Base-by-base conservation (phyloP, 306 rosid species). In the Corylus avellana region DNA sequence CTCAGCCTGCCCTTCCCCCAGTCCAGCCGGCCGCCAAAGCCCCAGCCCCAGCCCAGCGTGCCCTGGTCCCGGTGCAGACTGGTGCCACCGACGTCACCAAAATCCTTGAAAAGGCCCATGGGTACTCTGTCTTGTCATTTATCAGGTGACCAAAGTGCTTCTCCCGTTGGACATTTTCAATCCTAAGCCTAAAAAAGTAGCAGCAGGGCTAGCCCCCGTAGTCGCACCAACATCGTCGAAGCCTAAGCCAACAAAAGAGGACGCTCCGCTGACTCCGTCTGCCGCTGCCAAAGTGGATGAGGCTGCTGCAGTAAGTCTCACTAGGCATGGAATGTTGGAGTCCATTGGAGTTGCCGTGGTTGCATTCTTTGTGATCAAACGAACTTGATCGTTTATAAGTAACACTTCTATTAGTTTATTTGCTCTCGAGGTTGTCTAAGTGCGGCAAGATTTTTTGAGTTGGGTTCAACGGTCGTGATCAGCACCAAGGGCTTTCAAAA, bases 81-180 rank as follows among this genome's bases (percentile, higher is more conserved):
- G 47, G 70, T 2, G 75, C 86, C 17, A 70, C 79, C 29, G 77
- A 82, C 51, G 74, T 82, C 59, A 73, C 78, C 48, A 79, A 76
- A 49, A 79, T 86, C 62, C 86, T 86, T 5, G 89, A 42, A 68
- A 86, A 86, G 10, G 77, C 89, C 18, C 64, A 86, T 29, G 66
- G 66, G 64, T 86, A 71, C 72, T 39, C 73, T 20, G 58, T 82
- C 49, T 86, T 20, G 89, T 84, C 5, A 46, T 86, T 42, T 86
- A 83, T 48, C 77, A 64, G 20, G 57, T 86, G 32, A 76, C 80
- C 57, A 77, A 57, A 46, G 89, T 86, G 59, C 80, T 86, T 22
- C 82, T 77, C 50, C 89, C 89, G 1, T 62, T 70, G 7, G 87
- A 82, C 5, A 9, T 80, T 74, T 86, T 83, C 3, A 73, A 77